Base-by-base conservation (phyloP, 805 yeast genomes). In the Zygosaccharomyces gambellarensis region DNA sequence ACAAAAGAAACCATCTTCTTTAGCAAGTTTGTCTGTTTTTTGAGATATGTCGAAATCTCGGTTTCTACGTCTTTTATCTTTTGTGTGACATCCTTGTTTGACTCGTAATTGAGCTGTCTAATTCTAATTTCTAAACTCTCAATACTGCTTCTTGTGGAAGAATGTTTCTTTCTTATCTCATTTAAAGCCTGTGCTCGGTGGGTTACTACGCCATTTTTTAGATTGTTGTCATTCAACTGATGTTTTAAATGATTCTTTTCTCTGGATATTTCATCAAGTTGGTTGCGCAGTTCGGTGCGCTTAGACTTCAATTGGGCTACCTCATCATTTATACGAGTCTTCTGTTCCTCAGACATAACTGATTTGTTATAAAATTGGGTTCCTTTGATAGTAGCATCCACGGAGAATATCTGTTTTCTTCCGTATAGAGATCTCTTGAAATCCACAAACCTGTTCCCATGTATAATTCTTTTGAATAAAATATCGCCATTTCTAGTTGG, bases 351-450 rank as follows among this genome's bases (percentile, higher is more conserved):
- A 17, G 64, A 55, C 41, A 62, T 55, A 17, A 53, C 56, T n/a
- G 57, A 47, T 0, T 52, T 59, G 48, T 56, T 59, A 54, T 61
- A 64, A 43, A 61, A 58, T 25, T 56, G 51, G 8, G 63, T 55
- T 19, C 29, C 41, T 42, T 55, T 52, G 17, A 57, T 45, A 11
- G 47, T 38, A 36, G 56, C 43, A 28, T 54, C 60, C 8, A 50
- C 52, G 2, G 75, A 73, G 61, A 77, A 72, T 2, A 75, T 68
- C 59, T 82, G 87, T 53, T 68, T 73, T 2, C 71, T 65, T 23
- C 95, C 95, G 67, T 85, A 89, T 14, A 63, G 65, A 1, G 97
- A 90, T 52, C 71, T 71, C 7, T 63, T 68, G 12, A 86, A 68
- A 9, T 72, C 71, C 50, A 78, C 79, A 11, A 81, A 52, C 2